Base-by-base conservation (phyloP, 2,329 filamentous ascomycete species). In the Tolypocladium amazonense region DNA sequence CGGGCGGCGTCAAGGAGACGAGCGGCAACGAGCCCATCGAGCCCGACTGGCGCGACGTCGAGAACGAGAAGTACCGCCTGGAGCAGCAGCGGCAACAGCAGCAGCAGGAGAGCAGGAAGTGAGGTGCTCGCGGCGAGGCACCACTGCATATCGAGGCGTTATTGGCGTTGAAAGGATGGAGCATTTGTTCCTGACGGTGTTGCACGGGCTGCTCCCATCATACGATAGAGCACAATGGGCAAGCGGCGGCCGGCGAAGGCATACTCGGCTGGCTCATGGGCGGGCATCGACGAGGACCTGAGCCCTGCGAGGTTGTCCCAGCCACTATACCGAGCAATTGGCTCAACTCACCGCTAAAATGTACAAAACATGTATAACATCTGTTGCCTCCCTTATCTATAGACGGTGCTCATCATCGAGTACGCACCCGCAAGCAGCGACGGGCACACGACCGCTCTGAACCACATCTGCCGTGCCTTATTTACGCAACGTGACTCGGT, bases 11-110 rank as follows among this genome's bases (percentile, higher is more conserved):
- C 63, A 85, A 83, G 73, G 80, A 83, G 73, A 87, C 86, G 56
- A 84, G 82, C 67, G 88, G 87, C 53, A 84, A 89, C 72, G 88
- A 89, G 70, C 80, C 80, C 59, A 79, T 77, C 58, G 78, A 81
- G 39, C 73, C 73, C 65, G 85, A 88, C 69, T 88, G 85, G 85
- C 77, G 85, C 63, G 84, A 87, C 66, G 66, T 81, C 23, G 85
- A 88, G 75, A 87, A 87, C 65, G 82, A 87, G 68, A 81, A 81
- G 70, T 85, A 81, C 67, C 65, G 68, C 57, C 63, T 67, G 15
- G 70, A 74, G 62, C 70, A 73, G 65, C 67, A 70, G 59, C 60
- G 62, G 60, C 58, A 64, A 56, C 61, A 66, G 59, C 64, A 70
- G 59, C 30, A 56, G 45, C n/a, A 35, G n/a, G 59, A 56, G 4